Evolutionary conservation across 2,329 filamentous ascomycete genomes (phyloP).

Genomic region (Didymella pomorum): DNA sequence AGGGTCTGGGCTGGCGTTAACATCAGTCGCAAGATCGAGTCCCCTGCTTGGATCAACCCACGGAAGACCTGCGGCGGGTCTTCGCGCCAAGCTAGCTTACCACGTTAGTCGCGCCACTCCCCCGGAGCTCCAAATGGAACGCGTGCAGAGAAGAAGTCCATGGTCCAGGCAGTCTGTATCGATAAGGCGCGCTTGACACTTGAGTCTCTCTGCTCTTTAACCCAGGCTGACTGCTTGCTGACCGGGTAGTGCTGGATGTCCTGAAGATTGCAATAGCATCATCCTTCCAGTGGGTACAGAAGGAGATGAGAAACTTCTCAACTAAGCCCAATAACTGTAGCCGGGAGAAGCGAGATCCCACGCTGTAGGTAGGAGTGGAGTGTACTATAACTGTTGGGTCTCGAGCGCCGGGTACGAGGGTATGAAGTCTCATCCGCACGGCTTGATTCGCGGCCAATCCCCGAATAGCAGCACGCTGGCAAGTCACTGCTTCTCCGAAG

Average conservation of each 20-base stretch:
- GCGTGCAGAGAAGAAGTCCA: background rate
- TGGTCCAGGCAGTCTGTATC: background rate
- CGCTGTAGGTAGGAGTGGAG: conserved; percentile 3
- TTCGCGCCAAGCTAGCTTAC: conserved; percentile 6
- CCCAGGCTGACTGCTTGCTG: background rate
- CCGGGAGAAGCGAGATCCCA: conserved; percentile 1
- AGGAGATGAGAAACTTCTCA: background rate
- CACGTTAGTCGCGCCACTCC: conserved; percentile 6
- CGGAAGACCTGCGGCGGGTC: background rate
- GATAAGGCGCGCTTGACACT: background rate
- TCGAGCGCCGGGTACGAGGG: conserved; percentile 2
- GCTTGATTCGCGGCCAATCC: conserved; percentile 4
- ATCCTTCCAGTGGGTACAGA: background rate
- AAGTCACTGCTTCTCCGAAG: background rate
- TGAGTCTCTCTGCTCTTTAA: background rate
- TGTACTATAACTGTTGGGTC: conserved; percentile 13
- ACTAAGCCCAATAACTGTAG: conserved; percentile 2
- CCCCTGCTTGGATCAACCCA: background rate
- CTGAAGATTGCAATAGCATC: background rate
- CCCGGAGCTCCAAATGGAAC: background rate
- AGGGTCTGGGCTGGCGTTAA: conserved; percentile 15
- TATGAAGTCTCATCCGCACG: background rate
- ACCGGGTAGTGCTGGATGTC: background rate
- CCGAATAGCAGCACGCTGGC: background rate
- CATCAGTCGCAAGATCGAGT: conserved; percentile 5